phyloP scores from a whole-genome alignment of 2,329 filamentous ascomycete genomes.

The Tolypocladium nubicola region DNA sequence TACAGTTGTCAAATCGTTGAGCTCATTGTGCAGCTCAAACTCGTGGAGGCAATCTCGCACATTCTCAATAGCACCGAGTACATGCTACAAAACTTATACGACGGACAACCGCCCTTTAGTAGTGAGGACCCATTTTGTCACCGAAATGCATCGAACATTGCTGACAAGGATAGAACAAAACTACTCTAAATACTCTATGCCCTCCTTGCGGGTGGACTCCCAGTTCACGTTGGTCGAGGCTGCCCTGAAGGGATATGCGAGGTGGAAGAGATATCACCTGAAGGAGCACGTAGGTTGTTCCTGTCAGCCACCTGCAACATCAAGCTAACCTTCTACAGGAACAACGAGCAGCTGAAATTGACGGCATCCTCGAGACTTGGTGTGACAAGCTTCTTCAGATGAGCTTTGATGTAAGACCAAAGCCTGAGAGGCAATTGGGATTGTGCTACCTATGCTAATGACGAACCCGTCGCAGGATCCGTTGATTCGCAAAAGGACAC shows the following conservation, averaged over 20 bases:
- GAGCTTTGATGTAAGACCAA: slow-evolving; percentile 47
- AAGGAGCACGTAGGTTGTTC: slow-evolving; percentile 17
- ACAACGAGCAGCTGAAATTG: slow-evolving; percentile 46
- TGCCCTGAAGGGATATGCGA: slow-evolving; percentile 77
- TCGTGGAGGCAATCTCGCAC: slow-evolving; percentile 76
- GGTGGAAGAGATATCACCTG: slow-evolving; percentile 47
- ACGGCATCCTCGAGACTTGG: slow-evolving; percentile 59
- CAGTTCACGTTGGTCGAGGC: slow-evolving; percentile 86
- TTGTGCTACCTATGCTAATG: background rate
- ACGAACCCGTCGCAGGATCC: slow-evolving; percentile 48
- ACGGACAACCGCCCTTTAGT: slow-evolving; percentile 55
- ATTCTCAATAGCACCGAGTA: slow-evolving; percentile 72
- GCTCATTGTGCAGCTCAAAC: slow-evolving; percentile 68
- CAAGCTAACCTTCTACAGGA: slow-evolving; percentile 18
- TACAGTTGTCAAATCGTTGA: slow-evolving; percentile 87
- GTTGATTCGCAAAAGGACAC: slow-evolving; percentile 67
- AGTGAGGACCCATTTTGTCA: slow-evolving; percentile 30
- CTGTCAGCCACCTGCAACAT: background rate
- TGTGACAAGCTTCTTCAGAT: slow-evolving; percentile 60
- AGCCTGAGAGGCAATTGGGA: background rate
- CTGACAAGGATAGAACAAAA: slow-evolving; percentile 30
- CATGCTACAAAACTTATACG: slow-evolving; percentile 66
- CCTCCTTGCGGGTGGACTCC: slow-evolving; percentile 73
- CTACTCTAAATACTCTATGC: slow-evolving; percentile 59
- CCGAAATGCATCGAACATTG: background rate